Base-by-base conservation (phyloP, 2,329 filamentous ascomycete genomes). In the Teratosphaeria viscida region DNA sequence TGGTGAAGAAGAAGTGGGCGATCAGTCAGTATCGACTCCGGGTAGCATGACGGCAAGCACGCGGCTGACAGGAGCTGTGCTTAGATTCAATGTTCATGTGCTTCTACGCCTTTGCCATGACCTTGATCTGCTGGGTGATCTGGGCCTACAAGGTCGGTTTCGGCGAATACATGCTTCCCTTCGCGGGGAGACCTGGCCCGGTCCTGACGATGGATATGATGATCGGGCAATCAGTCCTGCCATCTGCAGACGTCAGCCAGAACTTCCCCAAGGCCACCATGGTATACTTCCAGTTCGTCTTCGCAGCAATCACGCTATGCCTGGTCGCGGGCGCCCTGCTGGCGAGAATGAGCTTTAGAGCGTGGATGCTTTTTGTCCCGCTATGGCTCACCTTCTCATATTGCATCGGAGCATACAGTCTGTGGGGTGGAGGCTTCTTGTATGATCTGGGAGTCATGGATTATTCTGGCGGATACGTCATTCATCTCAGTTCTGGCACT, bases 241-340 rank as follows among this genome's bases (percentile, higher is more conserved):
- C 78, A 2, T 73, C 75, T 23, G 75, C 78, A 6, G 71, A 63
- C n/a, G 56, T 78, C 23, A 65, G 63, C 6, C 73, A 77, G 57
- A 72, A 74, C 61, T 80, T 77, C 62, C 77, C 77, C 0, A 68
- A 77, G 58, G 71, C 74, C 5, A 80, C 78, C 2, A 81, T 81
- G 79, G 70, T 80, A 0, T 81, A 81, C 67, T 81, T 81, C 70
- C 79, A 81, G 63, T 81, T 80, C 63, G 78, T 79, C 54, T 81
- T 81, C 67, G 78, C 78, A 0, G 78, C 78, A 52, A 80, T 80
- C 63, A 81, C 79, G 0, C 64, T 80, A 1, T 73, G 79, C 56
- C 76, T 81, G 53, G 67, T 76, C 58, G 78, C 77, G 0, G 79
- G 79, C 5, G 73, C 76, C 5, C 75, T 75, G 39, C 72, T 81